These are phyloP conservation scores for Haplosporangium sp. DNA, from an alignment of 371 early-diverging fungal species.

Conservation along the genomic window DNA sequence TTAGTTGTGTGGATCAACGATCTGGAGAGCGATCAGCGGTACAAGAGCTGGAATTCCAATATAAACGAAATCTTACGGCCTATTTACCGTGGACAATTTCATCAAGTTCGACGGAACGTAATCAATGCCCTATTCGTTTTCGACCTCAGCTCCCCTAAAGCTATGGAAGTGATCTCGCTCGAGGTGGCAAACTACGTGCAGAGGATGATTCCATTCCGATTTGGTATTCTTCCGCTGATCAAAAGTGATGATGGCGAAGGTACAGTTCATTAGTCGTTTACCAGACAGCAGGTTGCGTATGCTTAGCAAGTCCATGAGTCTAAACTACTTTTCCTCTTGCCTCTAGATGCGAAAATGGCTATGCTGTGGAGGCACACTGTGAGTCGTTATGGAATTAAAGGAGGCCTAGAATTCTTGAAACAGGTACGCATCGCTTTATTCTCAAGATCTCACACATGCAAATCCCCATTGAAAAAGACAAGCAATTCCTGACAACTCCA, in stretches of 20 bases:
- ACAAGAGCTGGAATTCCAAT: constrained; percentile 73
- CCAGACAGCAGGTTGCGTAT: too few relatives aligned
- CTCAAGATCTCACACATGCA: too few relatives aligned
- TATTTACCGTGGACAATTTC: constrained; percentile 75
- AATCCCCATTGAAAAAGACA: too few relatives aligned
- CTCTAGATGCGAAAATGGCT: constrained; percentile 45
- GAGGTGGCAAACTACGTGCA: constrained; percentile 66
- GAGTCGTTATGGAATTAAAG: constrained; percentile 45
- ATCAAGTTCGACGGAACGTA: constrained; percentile 78
- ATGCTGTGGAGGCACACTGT: constrained; percentile 50
- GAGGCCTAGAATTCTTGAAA: constrained; percentile 58
- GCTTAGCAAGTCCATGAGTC: background rate
- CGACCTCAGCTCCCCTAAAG: constrained; percentile 66
- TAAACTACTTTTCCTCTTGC: background rate
- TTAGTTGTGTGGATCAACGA: constrained; percentile 90
- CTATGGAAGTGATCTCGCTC: constrained; percentile 46
- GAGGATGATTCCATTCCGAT: constrained; percentile 80
- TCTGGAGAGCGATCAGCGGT: constrained; percentile 84
- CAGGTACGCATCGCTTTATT: constrained; percentile 31
- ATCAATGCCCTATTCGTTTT: constrained; percentile 75
- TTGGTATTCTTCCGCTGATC: constrained; percentile 81
- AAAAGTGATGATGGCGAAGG: constrained; percentile 56
- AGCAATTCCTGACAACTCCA: background rate
- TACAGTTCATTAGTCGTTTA: background rate
- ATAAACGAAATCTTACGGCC: constrained; percentile 56